Conservation (phyloP, 306 rosid species). For the Cucurbita moschata region DNA sequence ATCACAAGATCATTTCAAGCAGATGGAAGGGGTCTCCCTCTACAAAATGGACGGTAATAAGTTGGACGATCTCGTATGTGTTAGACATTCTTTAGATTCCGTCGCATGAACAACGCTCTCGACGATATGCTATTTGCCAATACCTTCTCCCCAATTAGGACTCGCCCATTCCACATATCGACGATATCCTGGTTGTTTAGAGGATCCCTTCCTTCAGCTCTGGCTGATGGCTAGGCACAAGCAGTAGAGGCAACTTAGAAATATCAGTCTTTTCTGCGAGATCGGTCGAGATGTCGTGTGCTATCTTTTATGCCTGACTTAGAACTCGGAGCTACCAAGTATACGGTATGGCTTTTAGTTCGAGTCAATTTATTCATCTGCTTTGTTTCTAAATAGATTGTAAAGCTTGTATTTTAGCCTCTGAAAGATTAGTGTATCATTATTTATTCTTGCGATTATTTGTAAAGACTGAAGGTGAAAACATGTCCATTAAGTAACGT, state of each 20-base stretch:
- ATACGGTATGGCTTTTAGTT: neutral
- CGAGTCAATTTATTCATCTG: neutral
- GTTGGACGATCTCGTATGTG: conserved; percentile 93
- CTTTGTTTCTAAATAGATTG: neutral
- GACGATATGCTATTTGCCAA: neutral
- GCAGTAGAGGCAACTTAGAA: neutral
- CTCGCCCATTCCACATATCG: neutral
- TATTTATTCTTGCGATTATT: neutral
- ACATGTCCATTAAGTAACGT: neutral
- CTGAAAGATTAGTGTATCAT: neutral
- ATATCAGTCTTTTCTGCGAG: neutral
- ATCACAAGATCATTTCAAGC: conserved; percentile 50
- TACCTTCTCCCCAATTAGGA: neutral
- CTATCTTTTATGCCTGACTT: neutral
- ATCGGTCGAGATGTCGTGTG: neutral
- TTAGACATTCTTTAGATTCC: conserved; percentile 42
- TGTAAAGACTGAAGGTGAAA: neutral
- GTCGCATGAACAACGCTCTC: neutral
- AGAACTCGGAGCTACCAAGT: neutral
- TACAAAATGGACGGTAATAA: conserved; percentile 96
- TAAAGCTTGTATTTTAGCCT: conserved; percentile 1
- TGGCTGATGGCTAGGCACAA: neutral
- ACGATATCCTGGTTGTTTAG: neutral
- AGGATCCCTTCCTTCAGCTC: neutral
- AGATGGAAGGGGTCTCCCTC: conserved; percentile 74